Percentiles rank a stretch among this genome's conserved stretches.
phyloP scores from a whole-genome alignment of 1,139 yeast species.

The Magnusiomyces magnusii region DNA sequence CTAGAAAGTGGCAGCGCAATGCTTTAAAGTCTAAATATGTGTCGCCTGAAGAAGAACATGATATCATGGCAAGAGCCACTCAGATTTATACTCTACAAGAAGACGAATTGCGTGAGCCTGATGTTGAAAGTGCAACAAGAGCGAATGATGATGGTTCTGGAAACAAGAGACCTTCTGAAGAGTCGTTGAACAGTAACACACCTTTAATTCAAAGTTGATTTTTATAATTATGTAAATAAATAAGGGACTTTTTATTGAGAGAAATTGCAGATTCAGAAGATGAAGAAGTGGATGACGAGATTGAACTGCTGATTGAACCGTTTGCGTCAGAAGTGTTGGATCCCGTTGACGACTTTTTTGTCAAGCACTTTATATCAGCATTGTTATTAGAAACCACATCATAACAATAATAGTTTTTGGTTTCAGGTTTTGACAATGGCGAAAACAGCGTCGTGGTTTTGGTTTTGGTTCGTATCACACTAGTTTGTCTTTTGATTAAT shows the following conservation, averaged over 20 bases:
- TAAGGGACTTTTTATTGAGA: neutral
- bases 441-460: constrained; percentile 15
- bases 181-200: constrained; percentile 1
- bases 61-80: constrained; percentile 10
- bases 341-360: too few species aligned
- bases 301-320: too few species aligned
- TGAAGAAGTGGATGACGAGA: too few species aligned
- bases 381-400: too few species aligned
- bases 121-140: neutral
- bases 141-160: neutral
- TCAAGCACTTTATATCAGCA: too few species aligned
- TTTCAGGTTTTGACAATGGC: constrained; percentile 9
- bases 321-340: too few species aligned
- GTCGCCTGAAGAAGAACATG: constrained; percentile 9
- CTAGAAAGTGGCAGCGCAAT: constrained; percentile 6
- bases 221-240: too few species aligned
- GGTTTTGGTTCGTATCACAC: constrained; percentile 9
- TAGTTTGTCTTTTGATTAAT: constrained; percentile 4
- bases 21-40: constrained; percentile 4
- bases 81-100: constrained; percentile 6
- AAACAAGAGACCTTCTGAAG: neutral
- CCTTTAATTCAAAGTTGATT: constrained; percentile 1
- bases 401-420: constrained; percentile 1
- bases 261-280: too few species aligned
- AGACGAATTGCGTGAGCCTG: neutral